Conservation (phyloP, 768 basidiomycete genomes). For the Panaeolus papilionaceus region DNA sequence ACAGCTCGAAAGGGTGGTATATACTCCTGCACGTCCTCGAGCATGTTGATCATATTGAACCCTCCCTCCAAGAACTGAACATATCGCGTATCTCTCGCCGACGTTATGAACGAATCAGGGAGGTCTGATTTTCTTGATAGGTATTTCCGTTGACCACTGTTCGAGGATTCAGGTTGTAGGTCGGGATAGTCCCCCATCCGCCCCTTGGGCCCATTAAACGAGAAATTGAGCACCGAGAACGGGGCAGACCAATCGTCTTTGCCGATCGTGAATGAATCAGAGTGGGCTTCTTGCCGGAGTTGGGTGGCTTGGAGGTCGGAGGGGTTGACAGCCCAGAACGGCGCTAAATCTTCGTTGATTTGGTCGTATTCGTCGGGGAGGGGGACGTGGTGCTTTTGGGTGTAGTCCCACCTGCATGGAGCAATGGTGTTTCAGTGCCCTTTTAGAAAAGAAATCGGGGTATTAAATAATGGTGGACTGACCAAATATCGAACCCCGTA, state of each 20-base stretch:
- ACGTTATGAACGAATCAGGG: background rate
- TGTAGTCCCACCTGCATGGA: constrained; percentile 49
- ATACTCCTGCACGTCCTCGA: constrained; percentile 44
- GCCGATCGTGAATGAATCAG: constrained; percentile 47
- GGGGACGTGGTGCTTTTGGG: constrained; percentile 65
- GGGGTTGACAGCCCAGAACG: constrained; percentile 73
- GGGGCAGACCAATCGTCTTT: constrained; percentile 31
- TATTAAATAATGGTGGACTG: constrained; percentile 29
- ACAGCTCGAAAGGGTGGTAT: constrained; percentile 57
- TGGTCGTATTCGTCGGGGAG: constrained; percentile 90
- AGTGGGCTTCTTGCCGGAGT: constrained; percentile 42
- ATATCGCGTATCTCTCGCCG: background rate
- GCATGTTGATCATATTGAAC: constrained; percentile 43
- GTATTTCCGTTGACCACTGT: background rate
- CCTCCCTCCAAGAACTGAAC: constrained; percentile 30
- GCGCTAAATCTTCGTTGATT: constrained; percentile 74
- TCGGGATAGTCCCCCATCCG: background rate
- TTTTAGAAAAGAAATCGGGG: background rate
- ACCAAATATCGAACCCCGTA: constrained; percentile 89
- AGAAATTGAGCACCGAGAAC: background rate
- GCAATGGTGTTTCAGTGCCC: no score
- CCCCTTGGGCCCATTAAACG: background rate
- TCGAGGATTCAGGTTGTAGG: background rate
- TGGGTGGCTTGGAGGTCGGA: constrained; percentile 41
- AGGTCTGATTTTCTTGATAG: background rate